Base-by-base conservation (phyloP, 768 basidiomycete genomes). In the Pleurotus citrinopileatus region DNA sequence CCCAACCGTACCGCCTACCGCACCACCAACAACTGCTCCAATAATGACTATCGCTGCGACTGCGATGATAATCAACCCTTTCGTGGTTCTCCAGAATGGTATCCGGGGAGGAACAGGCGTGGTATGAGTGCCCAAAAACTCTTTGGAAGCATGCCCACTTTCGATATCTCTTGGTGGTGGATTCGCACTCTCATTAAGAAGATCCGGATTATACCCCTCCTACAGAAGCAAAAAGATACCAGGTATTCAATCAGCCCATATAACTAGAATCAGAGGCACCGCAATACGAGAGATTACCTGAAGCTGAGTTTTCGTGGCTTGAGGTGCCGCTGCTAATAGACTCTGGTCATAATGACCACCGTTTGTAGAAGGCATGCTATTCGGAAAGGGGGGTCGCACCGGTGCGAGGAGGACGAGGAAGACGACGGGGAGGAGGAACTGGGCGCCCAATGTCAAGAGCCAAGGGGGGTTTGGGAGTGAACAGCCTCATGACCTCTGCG, bases 11-110 rank as follows among this genome's bases (percentile, higher is more conserved):
- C 76, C 83, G 19, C 81, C 84, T 1, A 84, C 83, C 0, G 74
- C 82, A 19, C 82, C 84, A 0, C 82, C 84, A 6, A 86, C 74
- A 2, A 79, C 69, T 1, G 75, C 83, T 1, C 67, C 83, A 38
- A 85, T 51, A 47, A 82, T 56, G 25, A 81, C 60, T 37, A 83
- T 25, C 2, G 60, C 64, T 13, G 68, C 59, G 48, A 81, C 37
- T 52, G 65, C 55, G 15, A 79, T 61, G 52, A 66, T 60, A 34
- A 80, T 63, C 5, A 74, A 67, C 6, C 80, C 80, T 15, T 70
- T 76, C 26, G 61, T 74, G 20, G 68, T 79, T 47, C 76, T 73
- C 71, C 78, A 84, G 65, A 81, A 85, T 3, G 80, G 73, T 15
- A 57, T 52, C n/a, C 50, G 59, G 44, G 43, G 55, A 32, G 56